Evolutionary conservation across 257 asterid genomes (phyloP).

Genomic region (Fraxinus excelsior): DNA sequence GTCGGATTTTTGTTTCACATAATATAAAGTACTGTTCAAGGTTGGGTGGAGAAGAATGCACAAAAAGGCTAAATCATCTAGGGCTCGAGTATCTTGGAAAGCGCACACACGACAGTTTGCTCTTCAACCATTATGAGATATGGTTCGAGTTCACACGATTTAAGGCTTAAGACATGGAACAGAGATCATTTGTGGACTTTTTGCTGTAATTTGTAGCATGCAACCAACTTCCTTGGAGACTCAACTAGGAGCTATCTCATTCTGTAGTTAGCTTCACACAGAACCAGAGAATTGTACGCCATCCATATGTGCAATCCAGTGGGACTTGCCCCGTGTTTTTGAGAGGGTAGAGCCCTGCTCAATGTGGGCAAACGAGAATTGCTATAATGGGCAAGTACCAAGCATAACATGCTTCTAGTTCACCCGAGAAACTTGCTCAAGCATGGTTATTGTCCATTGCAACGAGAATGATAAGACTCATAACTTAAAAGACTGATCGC

Average conservation of each 20-base stretch:
- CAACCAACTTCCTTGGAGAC: not conserved
- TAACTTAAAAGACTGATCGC: too few relatives aligned
- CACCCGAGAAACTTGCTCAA: too few relatives aligned
- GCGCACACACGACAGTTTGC: constrained; percentile 86
- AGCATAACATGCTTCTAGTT: not conserved
- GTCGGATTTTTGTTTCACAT: constrained; percentile 88
- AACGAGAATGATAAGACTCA: too few relatives aligned
- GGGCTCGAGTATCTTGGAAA: constrained; percentile 86
- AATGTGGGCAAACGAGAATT: not conserved
- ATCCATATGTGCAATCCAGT: not conserved
- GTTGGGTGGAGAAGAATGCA: constrained; percentile 89
- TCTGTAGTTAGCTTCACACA: not conserved
- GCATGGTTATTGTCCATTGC: too few relatives aligned
- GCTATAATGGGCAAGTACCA: not conserved
- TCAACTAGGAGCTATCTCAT: too few relatives aligned
- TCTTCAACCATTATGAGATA: constrained; percentile 89
- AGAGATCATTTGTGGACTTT: constrained; percentile 7
- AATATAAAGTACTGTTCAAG: constrained; percentile 92
- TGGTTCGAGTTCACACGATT: constrained; percentile 82
- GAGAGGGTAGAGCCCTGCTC: not conserved
- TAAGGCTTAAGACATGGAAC: constrained; percentile 34
- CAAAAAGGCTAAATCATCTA: constrained; percentile 54
- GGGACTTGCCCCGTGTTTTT: not conserved
- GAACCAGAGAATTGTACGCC: not conserved
- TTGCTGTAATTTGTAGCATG: constrained; percentile 20